Percentiles rank a stretch among this genome's conserved stretches.
These are phyloP conservation scores for Thermothielavioides terrestris DNA, from an alignment of 495 filamentous ascomycete species.

Conservation along the genomic window DNA sequence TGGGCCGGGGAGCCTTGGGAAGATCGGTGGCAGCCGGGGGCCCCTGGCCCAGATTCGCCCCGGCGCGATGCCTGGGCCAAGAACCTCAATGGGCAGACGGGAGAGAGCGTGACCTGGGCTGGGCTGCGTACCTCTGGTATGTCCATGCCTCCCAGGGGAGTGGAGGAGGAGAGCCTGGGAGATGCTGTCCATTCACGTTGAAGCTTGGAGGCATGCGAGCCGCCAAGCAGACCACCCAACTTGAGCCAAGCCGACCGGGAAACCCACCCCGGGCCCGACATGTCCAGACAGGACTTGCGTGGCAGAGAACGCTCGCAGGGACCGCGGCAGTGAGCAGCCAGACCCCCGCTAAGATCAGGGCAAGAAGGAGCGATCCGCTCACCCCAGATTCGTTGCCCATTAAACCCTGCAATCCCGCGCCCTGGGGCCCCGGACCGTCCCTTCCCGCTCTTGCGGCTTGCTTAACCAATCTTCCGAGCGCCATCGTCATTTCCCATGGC, in stretches of 20 bases:
- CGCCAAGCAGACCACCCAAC: too few relatives aligned
- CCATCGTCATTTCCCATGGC: slow-evolving; percentile 12
- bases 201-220: too few relatives aligned
- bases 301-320: background rate
- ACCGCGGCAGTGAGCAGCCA: background rate
- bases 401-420: background rate
- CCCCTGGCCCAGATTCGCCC: background rate
- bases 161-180: too few relatives aligned
- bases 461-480: background rate
- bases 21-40: background rate
- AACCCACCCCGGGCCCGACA: too few relatives aligned
- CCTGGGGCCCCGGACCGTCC: background rate
- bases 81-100: background rate
- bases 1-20: background rate
- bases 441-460: slow-evolving; percentile 4
- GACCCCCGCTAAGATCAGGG: background rate
- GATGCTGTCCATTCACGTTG: too few relatives aligned
- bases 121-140: too few relatives aligned
- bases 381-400: background rate
- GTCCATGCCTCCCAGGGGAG: too few relatives aligned
- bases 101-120: too few relatives aligned
- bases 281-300: background rate
- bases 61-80: too few relatives aligned
- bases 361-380: background rate
- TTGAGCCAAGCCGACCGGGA: too few relatives aligned